phyloP scores from a whole-genome alignment of 768 basidiomycete genomes.

The Podaxis sp. region DNA sequence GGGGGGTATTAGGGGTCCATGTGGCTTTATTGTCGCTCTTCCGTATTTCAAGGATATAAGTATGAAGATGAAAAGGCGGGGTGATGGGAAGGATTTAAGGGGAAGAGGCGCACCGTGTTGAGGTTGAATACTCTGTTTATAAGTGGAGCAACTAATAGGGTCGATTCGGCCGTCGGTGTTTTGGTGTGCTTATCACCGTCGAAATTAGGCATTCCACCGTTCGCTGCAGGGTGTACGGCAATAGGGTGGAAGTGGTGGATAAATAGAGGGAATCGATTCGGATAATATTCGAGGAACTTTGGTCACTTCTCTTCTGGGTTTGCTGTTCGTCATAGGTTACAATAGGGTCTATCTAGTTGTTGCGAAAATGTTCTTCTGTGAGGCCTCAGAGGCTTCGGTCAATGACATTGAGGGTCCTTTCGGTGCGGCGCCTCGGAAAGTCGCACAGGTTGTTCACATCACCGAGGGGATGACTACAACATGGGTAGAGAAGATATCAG shows the following conservation, averaged over 20 bases:
- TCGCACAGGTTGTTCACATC: background rate
- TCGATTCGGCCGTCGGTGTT: background rate
- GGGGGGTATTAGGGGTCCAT: background rate
- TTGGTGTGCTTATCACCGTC: constrained; percentile 7
- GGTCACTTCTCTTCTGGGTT: background rate
- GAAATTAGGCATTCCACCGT: background rate
- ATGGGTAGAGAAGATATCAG: background rate
- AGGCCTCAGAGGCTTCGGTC: background rate
- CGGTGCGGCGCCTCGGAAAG: background rate
- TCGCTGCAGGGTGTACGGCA: background rate
- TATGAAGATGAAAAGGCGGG: background rate
- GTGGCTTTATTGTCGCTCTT: background rate
- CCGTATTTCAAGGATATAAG: background rate
- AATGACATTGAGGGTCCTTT: background rate
- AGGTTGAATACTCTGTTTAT: background rate
- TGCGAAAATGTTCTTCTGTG: background rate
- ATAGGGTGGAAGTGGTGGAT: background rate
- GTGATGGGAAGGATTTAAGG: background rate
- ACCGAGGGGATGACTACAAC: background rate
- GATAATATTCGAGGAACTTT: constrained; percentile 1
- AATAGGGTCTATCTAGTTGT: background rate
- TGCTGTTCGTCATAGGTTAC: background rate
- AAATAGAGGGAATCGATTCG: background rate
- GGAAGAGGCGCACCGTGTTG: background rate
- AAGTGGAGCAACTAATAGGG: background rate